Evolutionary conservation across 805 yeast species (phyloP).

Genomic region (Candida broadrunensis): DNA sequence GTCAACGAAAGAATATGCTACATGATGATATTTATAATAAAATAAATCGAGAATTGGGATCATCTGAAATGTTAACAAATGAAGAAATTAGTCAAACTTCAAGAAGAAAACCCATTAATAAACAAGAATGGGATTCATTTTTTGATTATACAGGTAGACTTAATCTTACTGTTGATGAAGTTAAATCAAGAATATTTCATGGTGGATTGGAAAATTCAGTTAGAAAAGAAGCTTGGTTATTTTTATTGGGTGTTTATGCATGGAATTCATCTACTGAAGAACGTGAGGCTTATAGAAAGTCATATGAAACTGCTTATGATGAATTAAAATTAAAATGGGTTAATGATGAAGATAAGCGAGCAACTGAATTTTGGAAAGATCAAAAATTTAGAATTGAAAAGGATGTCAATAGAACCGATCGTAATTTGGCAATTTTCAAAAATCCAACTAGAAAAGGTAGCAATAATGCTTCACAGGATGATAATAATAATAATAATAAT

Average conservation of each 20-base stretch:
- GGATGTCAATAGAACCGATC: constrained; percentile 89
- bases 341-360: constrained; percentile 46
- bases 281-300: constrained; percentile 54
- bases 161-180: constrained; percentile 69
- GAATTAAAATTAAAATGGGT: constrained; percentile 73
- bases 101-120: constrained; percentile 63
- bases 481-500: constrained; percentile 9
- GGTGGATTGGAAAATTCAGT: constrained; percentile 69
- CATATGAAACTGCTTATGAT: constrained; percentile 58
- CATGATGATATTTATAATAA: constrained; percentile 59
- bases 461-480: no score
- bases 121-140: constrained; percentile 78
- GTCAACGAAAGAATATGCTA: constrained; percentile 48
- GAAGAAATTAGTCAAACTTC: constrained; percentile 60
- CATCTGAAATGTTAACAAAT: constrained; percentile 53
- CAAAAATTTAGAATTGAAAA: constrained; percentile 88
- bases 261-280: constrained; percentile 82
- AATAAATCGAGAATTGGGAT: constrained; percentile 60
- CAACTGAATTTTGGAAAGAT: constrained; percentile 75
- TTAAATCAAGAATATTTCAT: constrained; percentile 82
- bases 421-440: constrained; percentile 65
- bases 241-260: constrained; percentile 76
- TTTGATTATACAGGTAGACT: constrained; percentile 80
- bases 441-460: constrained; percentile 32
- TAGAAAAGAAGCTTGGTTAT: constrained; percentile 81